These are phyloP conservation scores for Ceratonia siliqua DNA, from an alignment of 306 rosid genomes.

Conservation along the genomic window DNA sequence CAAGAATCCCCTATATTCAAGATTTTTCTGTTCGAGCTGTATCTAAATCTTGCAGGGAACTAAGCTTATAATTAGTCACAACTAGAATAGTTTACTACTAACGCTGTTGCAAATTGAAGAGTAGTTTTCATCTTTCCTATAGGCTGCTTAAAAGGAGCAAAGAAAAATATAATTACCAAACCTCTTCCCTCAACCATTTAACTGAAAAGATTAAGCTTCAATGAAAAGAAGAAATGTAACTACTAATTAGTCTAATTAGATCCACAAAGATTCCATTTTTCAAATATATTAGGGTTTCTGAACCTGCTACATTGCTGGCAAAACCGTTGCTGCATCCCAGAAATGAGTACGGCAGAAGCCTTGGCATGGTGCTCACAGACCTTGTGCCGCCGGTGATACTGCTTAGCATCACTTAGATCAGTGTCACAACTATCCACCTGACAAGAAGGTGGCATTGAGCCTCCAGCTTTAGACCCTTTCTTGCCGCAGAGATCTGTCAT, in stretches of 20 bases:
- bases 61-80: neutral
- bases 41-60: neutral
- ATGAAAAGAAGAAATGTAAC: neutral
- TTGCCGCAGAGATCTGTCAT: constrained; percentile 22
- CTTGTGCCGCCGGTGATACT: constrained; percentile 81
- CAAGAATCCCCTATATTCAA: neutral
- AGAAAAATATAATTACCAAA: neutral
- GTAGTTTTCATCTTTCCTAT: neutral
- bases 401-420: constrained; percentile 73
- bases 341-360: constrained; percentile 59
- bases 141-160: neutral
- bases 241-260: neutral
- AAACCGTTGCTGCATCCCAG: constrained; percentile 66
- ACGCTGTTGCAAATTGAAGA: neutral
- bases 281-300: constrained; percentile 51
- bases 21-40: neutral
- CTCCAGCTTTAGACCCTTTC: constrained; percentile 54
- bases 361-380: constrained; percentile 88
- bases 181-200: neutral
- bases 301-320: constrained; percentile 99
- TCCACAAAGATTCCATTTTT: neutral
- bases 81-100: neutral
- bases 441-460: constrained; percentile 51
- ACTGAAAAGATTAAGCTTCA: neutral
- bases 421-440: constrained; percentile 73